Conservation (phyloP, 148 eudicot species). For the Rhododendron kiyosumense region DNA sequence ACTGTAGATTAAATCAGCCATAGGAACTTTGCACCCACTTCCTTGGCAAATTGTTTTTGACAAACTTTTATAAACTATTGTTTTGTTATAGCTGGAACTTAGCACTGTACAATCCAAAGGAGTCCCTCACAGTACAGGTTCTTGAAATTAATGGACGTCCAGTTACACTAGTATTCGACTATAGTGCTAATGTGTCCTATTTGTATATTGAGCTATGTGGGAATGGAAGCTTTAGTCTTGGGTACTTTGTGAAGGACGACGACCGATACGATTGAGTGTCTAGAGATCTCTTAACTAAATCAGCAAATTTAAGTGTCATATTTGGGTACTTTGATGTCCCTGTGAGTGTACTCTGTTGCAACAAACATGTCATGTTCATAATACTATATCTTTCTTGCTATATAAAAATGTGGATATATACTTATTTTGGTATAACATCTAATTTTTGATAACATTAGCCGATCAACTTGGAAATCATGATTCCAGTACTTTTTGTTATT, state of each 20-base stretch:
- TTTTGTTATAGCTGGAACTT: constrained; percentile 63
- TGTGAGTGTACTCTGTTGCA: background rate
- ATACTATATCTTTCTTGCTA: background rate
- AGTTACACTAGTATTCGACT: constrained; percentile 22
- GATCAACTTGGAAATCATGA: background rate
- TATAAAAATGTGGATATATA: background rate
- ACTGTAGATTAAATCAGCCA: too few species aligned
- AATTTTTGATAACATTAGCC: background rate
- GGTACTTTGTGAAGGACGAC: constrained; percentile 76
- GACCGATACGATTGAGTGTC: constrained; percentile 85
- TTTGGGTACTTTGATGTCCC: constrained; percentile 53
- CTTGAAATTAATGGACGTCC: constrained; percentile 67
- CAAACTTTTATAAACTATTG: constrained; percentile 2
- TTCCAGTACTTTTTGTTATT: background rate
- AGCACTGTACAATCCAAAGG: constrained; percentile 58
- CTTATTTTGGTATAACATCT: background rate
- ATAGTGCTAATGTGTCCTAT: constrained; percentile 57
- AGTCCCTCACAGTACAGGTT: constrained; percentile 55
- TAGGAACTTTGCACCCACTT: background rate
- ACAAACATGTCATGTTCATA: background rate
- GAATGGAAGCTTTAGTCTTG: constrained; percentile 80
- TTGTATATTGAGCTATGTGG: constrained; percentile 66
- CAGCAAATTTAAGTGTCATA: constrained; percentile 76
- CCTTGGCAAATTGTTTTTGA: constrained; percentile 2
- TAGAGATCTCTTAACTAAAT: constrained; percentile 77